Percentiles rank a stretch among this genome's conserved stretches.
Conservation (phyloP, 495 filamentous ascomycete genomes). For the Mytilinidion resinicola region DNA sequence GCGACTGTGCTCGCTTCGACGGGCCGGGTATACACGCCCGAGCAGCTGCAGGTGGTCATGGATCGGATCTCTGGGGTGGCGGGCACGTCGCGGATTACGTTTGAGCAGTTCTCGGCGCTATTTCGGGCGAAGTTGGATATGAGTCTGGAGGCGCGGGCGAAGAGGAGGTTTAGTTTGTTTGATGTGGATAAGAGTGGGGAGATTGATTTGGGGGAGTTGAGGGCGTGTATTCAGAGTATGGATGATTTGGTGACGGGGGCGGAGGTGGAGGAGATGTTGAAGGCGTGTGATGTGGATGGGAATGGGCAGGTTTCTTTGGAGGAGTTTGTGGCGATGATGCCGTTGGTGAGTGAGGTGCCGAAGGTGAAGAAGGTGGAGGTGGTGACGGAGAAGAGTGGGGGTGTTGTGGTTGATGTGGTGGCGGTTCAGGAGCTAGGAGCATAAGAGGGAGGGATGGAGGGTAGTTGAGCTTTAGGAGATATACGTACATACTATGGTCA, state of each 20-base stretch:
- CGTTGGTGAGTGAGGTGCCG: neutral
- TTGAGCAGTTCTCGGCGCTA: conserved; percentile 12
- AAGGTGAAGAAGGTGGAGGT: too few relatives aligned
- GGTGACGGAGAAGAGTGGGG: too few relatives aligned
- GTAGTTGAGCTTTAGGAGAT: too few relatives aligned
- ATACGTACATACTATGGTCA: too few relatives aligned
- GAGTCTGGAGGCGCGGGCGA: conserved; percentile 2
- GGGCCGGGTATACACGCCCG: neutral
- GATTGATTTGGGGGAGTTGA: conserved; percentile 10
- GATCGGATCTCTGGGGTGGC: conserved; percentile 5
- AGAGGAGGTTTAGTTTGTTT: conserved; percentile 9
- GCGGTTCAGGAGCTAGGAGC: too few relatives aligned
- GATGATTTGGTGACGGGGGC: conserved; percentile 8
- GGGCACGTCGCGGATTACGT: conserved; percentile 4
- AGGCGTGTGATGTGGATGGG: conserved; percentile 6
- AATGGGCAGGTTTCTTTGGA: conserved; percentile 11
- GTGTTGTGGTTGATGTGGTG: too few relatives aligned
- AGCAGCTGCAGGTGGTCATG: conserved; percentile 4
- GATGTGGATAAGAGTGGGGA: conserved; percentile 10
- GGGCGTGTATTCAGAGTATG: conserved; percentile 6
- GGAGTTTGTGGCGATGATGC: conserved; percentile 15
- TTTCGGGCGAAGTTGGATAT: conserved; percentile 11
- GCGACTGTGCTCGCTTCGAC: conserved; percentile 5
- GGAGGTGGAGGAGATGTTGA: conserved; percentile 13
- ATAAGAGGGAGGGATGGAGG: too few relatives aligned